Conservation (phyloP, 495 filamentous ascomycete genomes). For the Xylaria venustula region DNA sequence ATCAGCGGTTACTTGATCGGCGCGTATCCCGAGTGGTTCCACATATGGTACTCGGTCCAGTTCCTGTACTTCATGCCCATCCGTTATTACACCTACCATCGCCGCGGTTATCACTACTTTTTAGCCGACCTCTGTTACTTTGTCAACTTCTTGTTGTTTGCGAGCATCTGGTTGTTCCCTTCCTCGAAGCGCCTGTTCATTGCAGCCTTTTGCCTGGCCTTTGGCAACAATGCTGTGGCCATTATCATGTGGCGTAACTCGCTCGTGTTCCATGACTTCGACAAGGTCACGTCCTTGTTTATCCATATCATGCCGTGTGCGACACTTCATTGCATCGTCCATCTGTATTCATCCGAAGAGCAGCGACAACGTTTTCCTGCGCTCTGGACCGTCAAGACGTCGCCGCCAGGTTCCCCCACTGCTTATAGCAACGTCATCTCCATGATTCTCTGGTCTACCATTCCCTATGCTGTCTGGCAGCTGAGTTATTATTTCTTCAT, state of each 20-base stretch:
- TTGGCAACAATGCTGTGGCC: constrained; percentile 93
- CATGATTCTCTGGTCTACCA: constrained; percentile 92
- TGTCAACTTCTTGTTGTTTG: constrained; percentile 81
- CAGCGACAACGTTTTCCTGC: constrained; percentile 79
- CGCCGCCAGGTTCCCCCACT: constrained; percentile 63
- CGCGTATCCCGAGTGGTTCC: constrained; percentile 79
- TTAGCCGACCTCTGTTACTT: constrained; percentile 97
- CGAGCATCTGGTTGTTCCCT: constrained; percentile 89
- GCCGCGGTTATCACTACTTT: constrained; percentile 94
- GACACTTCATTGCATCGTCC: constrained; percentile 86
- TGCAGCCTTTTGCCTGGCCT: constrained; percentile 86
- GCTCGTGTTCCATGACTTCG: constrained; percentile 94
- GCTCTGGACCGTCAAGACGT: constrained; percentile 76
- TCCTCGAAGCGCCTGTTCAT: constrained; percentile 89
- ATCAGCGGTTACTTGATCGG: constrained; percentile 93
- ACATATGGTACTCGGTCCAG: constrained; percentile 86
- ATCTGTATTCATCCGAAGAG: constrained; percentile 64
- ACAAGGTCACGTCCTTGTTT: constrained; percentile 94
- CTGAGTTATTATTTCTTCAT: constrained; percentile 88
- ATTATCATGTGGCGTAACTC: constrained; percentile 99
- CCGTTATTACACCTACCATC: constrained; percentile 85
- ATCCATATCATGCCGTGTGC: constrained; percentile 99
- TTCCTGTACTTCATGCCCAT: constrained; percentile 95
- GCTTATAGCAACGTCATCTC: constrained; percentile 74
- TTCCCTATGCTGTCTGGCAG: constrained; percentile 93